A percentile compares a stretch with the other conserved stretches of the same genome.
Evolutionary conservation across 164 flowering plant species (phyloP).

Genomic region (Chimonanthus salicifolius): DNA sequence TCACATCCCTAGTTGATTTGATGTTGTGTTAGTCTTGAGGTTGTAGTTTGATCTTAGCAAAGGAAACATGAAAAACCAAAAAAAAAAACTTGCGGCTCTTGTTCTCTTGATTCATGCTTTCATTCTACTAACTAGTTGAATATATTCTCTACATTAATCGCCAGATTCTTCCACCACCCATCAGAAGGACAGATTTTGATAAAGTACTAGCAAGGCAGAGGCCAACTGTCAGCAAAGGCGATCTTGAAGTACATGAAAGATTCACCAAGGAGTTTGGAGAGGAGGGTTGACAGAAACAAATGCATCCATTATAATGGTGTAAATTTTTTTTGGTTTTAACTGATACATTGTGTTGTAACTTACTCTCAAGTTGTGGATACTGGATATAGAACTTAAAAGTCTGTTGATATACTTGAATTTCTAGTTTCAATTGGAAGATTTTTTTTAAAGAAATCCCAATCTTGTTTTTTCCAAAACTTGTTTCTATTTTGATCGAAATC

Average conservation of each 20-base stretch:
- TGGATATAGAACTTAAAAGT: not conserved
- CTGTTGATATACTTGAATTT: not conserved
- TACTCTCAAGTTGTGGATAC: not conserved
- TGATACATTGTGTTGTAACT: constrained; percentile 1
- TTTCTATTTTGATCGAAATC: no score
- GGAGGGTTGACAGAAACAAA: constrained; percentile 59
- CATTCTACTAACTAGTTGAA: not conserved
- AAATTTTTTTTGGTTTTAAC: not conserved
- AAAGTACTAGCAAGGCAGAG: constrained; percentile 93
- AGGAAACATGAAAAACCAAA: not conserved
- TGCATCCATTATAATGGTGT: not conserved
- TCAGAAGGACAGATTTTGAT: constrained; percentile 74
- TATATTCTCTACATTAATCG: not conserved
- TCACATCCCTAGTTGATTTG: no score
- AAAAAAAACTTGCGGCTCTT: not conserved
- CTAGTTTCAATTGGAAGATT: constrained; percentile 1
- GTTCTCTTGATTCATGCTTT: not conserved
- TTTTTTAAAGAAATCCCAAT: no score
- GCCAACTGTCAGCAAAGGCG: constrained; percentile 94
- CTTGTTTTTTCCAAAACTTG: no score
- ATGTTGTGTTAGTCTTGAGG: not conserved
- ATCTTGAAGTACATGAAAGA: constrained; percentile 93
- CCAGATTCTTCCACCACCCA: constrained; percentile 92
- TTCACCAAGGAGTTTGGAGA: constrained; percentile 96
- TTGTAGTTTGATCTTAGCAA: not conserved